phyloP scores from a whole-genome alignment of 2,329 filamentous ascomycete species.

The Colletotrichum musicola region DNA sequence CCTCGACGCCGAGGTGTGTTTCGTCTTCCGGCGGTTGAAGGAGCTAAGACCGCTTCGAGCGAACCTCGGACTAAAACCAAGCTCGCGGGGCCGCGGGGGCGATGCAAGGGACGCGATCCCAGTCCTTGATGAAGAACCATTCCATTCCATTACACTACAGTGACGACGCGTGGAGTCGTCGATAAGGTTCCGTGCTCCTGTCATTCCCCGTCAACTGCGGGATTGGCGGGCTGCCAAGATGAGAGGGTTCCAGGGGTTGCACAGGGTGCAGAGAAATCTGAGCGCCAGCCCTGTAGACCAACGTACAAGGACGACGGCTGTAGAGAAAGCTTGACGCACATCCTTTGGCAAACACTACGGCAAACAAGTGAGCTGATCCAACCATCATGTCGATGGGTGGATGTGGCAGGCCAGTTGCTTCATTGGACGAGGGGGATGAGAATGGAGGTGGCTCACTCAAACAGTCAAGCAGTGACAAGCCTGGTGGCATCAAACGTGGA shows the following conservation, averaged over 20 bases:
- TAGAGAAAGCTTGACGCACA: neutral
- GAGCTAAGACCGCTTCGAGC: conserved; percentile 4
- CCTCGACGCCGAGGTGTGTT: neutral
- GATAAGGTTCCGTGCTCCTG: conserved; percentile 16
- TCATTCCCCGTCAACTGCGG: neutral
- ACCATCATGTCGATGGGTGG: neutral
- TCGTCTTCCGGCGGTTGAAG: neutral
- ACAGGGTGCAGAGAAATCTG: conserved; percentile 16
- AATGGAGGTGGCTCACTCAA: conserved; percentile 7
- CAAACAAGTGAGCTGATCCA: conserved; percentile 9
- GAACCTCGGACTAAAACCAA: neutral
- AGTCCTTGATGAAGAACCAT: neutral
- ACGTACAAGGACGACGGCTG: neutral
- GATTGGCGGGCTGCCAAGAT: neutral
- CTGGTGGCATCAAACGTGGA: neutral
- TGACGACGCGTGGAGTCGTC: neutral
- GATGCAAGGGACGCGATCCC: neutral
- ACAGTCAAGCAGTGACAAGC: conserved; percentile 20
- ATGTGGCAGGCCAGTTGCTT: conserved; percentile 5
- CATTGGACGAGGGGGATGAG: conserved; percentile 8
- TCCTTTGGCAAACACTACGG: neutral
- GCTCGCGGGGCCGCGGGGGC: neutral
- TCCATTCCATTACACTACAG: neutral
- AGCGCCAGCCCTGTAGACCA: conserved; percentile 9
- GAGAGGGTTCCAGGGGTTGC: conserved; percentile 2